Evolutionary conservation across 2,329 filamentous ascomycete genomes (phyloP).

Genomic region (Drechmeria coniospora): DNA sequence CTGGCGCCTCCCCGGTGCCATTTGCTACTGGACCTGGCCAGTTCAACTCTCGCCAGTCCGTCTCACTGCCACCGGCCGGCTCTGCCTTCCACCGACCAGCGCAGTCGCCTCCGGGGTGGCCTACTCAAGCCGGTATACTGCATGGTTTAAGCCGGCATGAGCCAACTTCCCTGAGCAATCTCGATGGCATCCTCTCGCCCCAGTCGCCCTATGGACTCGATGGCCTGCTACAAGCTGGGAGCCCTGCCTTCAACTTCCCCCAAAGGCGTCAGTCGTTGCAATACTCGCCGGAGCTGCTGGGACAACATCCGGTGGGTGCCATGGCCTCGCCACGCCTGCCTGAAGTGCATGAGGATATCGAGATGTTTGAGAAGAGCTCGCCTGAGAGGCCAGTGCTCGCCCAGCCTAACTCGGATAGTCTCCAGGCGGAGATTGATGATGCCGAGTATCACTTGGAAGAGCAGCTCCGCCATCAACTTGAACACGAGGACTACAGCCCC

Average conservation of each 20-base stretch:
- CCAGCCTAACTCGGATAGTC: slow-evolving; percentile 44
- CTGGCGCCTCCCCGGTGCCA: slow-evolving; percentile 57
- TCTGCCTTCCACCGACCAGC: slow-evolving; percentile 54
- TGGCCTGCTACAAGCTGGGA: slow-evolving; percentile 24
- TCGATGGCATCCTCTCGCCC: slow-evolving; percentile 45
- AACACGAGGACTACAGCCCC: slow-evolving; percentile 63
- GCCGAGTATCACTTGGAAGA: slow-evolving; percentile 75
- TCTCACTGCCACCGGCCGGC: slow-evolving; percentile 45
- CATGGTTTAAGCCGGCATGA: slow-evolving; percentile 38
- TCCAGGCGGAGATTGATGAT: slow-evolving; percentile 75
- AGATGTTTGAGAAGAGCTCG: slow-evolving; percentile 32
- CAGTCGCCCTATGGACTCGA: slow-evolving; percentile 47
- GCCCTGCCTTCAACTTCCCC: slow-evolving; percentile 28
- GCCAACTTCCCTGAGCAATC: slow-evolving; percentile 45
- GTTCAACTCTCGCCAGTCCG: slow-evolving; percentile 57
- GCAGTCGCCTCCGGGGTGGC: slow-evolving; percentile 43
- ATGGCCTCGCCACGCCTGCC: slow-evolving; percentile 48
- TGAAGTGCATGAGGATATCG: slow-evolving; percentile 60
- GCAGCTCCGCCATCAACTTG: slow-evolving; percentile 61
- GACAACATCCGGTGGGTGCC: slow-evolving; percentile 36
- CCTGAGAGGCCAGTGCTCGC: slow-evolving; percentile 38
- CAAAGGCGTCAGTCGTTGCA: slow-evolving; percentile 45
- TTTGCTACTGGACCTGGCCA: slow-evolving; percentile 44
- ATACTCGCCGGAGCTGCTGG: slow-evolving; percentile 37
- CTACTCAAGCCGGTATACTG: slow-evolving; percentile 38